These are phyloP conservation scores for Chalciporus chontae DNA, from an alignment of 768 basidiomycete species.

Conservation along the genomic window DNA sequence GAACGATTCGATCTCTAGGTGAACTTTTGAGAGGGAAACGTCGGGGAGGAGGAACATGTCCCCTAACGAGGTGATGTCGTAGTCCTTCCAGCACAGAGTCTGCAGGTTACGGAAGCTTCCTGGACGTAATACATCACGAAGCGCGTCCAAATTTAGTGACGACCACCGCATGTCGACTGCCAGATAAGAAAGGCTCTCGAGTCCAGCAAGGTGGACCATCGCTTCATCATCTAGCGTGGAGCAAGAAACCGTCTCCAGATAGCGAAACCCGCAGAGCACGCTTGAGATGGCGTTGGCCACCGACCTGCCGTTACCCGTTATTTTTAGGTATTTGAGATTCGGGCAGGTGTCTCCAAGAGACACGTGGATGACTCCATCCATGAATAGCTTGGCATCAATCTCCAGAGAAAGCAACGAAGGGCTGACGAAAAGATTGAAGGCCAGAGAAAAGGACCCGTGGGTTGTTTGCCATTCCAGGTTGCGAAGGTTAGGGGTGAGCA, in stretches of 20 bases:
- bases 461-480: constrained; percentile 15
- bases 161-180: constrained; percentile 25
- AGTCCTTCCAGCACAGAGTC: constrained; percentile 24
- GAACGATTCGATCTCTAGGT: constrained; percentile 20
- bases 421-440: constrained; percentile 21
- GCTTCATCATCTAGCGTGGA: constrained; percentile 22
- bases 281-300: constrained; percentile 11
- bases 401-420: constrained; percentile 21
- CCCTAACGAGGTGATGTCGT: constrained; percentile 10
- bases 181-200: constrained; percentile 17
- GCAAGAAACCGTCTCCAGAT: constrained; percentile 14
- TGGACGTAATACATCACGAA: constrained; percentile 10
- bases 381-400: constrained; percentile 20
- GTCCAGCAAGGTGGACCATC: constrained; percentile 20
- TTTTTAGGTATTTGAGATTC: constrained; percentile 17
- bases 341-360: constrained; percentile 17
- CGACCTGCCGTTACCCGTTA: constrained; percentile 20
- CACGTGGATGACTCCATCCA: constrained; percentile 2
- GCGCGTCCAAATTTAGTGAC: constrained; percentile 5
- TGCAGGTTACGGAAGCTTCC: constrained; percentile 14
- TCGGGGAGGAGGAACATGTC: constrained; percentile 20
- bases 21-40: constrained; percentile 7
- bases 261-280: constrained; percentile 11
- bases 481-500: constrained; percentile 25
- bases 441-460: neutral